phyloP scores from a whole-genome alignment of 1,139 yeast genomes.

The Starmera stellimalicola region DNA sequence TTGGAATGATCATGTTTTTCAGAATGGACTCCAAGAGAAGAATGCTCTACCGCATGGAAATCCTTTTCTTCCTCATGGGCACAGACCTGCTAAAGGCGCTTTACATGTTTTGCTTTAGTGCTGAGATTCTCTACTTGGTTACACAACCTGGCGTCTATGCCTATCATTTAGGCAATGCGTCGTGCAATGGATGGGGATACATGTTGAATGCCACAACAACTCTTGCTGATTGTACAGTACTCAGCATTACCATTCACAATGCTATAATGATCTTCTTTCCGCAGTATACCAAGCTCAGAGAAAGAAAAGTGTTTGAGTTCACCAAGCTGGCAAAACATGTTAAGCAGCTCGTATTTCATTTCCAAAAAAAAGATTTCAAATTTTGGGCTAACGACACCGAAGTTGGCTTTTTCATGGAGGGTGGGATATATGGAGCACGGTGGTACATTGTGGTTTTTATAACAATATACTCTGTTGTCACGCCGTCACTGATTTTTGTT shows the following conservation, averaged over 20 bases:
- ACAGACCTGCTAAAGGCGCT: constrained; percentile 13
- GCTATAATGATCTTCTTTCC: constrained; percentile 13
- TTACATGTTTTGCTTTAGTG: constrained; percentile 6
- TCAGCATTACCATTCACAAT: constrained; percentile 13
- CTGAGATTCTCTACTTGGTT: no score
- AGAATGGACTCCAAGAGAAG: constrained; percentile 15
- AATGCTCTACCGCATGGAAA: constrained; percentile 13
- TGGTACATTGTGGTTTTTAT: constrained; percentile 1
- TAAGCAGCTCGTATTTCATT: neutral
- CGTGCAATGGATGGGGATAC: constrained; percentile 14
- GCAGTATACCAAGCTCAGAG: constrained; percentile 4
- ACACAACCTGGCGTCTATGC: no score
- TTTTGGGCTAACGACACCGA: neutral
- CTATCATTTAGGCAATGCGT: no score
- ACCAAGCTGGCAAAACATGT: constrained; percentile 1
- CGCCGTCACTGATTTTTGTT: constrained; percentile 10
- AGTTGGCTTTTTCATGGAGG: constrained; percentile 9
- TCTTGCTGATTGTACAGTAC: constrained; percentile 10
- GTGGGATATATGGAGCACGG: constrained; percentile 13
- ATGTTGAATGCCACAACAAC: constrained; percentile 6
- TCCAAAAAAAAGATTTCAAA: neutral
- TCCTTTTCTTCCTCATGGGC: constrained; percentile 9
- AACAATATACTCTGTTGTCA: neutral
- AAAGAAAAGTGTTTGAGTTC: constrained; percentile 7
- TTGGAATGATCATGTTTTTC: constrained; percentile 11